Base-by-base conservation (phyloP, 495 filamentous ascomycete species). In the Eremomyces bilateralis region DNA sequence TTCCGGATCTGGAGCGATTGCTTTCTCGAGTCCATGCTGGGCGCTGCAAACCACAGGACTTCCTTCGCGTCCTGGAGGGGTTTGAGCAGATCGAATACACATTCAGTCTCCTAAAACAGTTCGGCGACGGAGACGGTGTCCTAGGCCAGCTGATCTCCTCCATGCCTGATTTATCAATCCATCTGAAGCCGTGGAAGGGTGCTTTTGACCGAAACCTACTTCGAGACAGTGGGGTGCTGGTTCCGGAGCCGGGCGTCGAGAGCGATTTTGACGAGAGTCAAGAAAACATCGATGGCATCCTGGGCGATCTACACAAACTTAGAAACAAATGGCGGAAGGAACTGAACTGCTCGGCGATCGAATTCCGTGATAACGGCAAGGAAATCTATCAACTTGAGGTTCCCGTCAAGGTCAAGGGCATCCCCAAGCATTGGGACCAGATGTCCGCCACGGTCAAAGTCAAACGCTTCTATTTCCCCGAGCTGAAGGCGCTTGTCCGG, bases 1-100 rank as follows among this genome's bases (percentile, higher is more conserved):
- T 99, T 63, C 85, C 88, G 2, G 90, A 99, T 50, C 64, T 99
- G 15, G 90, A 99, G 53, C 67, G 90, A 13, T 60, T 95, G 28
- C 90, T 95, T 37, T 95, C 90, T 21, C 74, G 90, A 4, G 76
- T 99, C 15, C 90, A 99, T 47, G 90, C 90, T 4, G 79, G 79
- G 2, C 67, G 69, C 20, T 92, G 83, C 58, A 82, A 71, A 46
- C 67, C 83, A 0, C 73, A 81, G 27, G 88, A 95, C 51, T 99
- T 99, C 47, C 69, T 91, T 16, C 71, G 67, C n/a, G 85, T 95
- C 3, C 61, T 99, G 0, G 84, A 99, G 47, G 90, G 90, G 0
- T 99, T 95, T 47, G 90, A 95, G 54, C 85, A 91, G 52, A 93
- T 95, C 13, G 81, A 90, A 29, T 80, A 84, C 48, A 88, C 79